Evolutionary conservation across 2,329 filamentous ascomycete species (phyloP).

Genomic region (Claviceps sp.): DNA sequence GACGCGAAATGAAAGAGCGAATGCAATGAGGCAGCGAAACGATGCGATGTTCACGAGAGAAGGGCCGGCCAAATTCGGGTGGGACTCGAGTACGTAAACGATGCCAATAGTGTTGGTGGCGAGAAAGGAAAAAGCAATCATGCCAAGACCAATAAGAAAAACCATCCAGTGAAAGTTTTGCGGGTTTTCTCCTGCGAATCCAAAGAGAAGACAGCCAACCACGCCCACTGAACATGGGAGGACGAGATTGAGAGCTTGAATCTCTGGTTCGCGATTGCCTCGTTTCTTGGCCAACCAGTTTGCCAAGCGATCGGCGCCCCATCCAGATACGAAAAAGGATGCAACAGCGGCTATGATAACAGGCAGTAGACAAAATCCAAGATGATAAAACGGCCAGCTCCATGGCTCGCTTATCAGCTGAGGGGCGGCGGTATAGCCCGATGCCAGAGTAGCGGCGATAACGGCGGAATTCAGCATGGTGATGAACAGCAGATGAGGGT

Average conservation of each 20-base stretch:
- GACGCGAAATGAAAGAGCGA: constrained; percentile 2
- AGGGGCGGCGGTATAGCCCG: constrained; percentile 1
- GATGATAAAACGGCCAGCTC: constrained; percentile 1
- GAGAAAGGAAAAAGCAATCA: constrained; percentile 3
- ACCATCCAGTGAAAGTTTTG: background rate
- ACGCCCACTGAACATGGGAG: background rate
- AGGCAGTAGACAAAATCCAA: constrained; percentile 3
- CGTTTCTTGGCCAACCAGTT: constrained; percentile 3
- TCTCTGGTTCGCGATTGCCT: background rate
- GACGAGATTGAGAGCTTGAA: constrained; percentile 1
- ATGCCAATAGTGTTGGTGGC: constrained; percentile 4
- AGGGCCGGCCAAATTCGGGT: background rate
- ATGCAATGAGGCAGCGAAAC: background rate
- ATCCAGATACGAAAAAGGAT: background rate
- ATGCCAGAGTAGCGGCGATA: background rate
- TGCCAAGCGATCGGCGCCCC: background rate
- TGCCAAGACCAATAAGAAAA: background rate
- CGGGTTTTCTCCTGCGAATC: background rate
- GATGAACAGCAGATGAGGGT: constrained; percentile 2
- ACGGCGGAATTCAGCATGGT: constrained; percentile 3
- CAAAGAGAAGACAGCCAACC: constrained; percentile 1
- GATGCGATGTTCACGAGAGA: constrained; percentile 2
- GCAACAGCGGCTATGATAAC: background rate
- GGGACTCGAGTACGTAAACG: constrained; percentile 1
- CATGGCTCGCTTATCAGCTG: background rate